These are phyloP conservation scores for Rhodotorula paludigena DNA, from an alignment of 768 basidiomycete species.

Conservation along the genomic window DNA sequence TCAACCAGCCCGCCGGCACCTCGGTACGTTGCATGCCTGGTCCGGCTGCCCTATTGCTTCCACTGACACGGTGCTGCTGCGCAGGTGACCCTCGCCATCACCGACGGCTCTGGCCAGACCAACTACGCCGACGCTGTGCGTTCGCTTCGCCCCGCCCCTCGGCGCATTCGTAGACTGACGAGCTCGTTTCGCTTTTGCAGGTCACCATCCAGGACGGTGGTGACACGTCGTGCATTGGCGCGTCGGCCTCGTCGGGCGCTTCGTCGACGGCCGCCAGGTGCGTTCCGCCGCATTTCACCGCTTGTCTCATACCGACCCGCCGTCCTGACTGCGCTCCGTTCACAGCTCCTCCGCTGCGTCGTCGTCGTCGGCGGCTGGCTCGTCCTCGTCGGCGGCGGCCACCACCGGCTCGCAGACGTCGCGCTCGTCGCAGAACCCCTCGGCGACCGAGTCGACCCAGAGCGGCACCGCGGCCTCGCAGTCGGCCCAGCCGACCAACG, in stretches of 20 bases:
- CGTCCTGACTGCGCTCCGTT: no score
- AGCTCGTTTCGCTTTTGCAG: neutral
- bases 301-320: no score
- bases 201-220: constrained; percentile 17
- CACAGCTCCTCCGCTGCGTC: neutral
- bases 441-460: neutral
- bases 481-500: neutral
- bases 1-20: constrained; percentile 21
- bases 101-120: constrained; percentile 14
- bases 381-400: neutral
- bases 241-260: constrained; percentile 3
- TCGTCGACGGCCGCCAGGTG: no score
- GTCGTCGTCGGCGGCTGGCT: neutral
- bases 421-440: neutral
- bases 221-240: constrained; percentile 16
- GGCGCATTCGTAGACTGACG: neutral
- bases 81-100: constrained; percentile 32
- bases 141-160: no score
- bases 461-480: neutral
- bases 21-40: neutral
- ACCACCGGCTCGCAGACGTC: neutral
- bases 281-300: no score
- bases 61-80: neutral
- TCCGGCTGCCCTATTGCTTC: neutral
- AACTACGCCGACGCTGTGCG: constrained; percentile 22